Conservation (phyloP, 2,329 filamentous ascomycete genomes). For the Microcyclospora tardicrescens region DNA sequence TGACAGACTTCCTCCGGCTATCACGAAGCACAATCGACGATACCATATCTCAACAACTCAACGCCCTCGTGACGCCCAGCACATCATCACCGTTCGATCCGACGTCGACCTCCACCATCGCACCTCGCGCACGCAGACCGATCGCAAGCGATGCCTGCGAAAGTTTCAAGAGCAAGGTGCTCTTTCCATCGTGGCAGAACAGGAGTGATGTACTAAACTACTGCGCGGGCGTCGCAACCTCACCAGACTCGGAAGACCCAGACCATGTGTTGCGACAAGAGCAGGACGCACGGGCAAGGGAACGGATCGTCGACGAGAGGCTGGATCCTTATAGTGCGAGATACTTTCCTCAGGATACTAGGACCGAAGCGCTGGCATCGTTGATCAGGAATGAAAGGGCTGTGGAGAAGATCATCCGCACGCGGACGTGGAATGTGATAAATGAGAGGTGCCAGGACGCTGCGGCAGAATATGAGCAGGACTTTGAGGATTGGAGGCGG, state of each 20-base stretch:
- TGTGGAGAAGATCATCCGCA: conserved; percentile 67
- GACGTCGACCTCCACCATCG: conserved; percentile 54
- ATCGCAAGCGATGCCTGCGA: conserved; percentile 54
- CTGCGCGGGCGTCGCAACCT: conserved; percentile 76
- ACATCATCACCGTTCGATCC: conserved; percentile 59
- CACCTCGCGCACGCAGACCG: conserved; percentile 35
- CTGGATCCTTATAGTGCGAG: conserved; percentile 82
- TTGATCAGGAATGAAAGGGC: conserved; percentile 62
- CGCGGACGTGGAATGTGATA: conserved; percentile 69
- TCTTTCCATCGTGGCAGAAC: conserved; percentile 82
- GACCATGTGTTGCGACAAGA: conserved; percentile 56
- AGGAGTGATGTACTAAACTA: conserved; percentile 77
- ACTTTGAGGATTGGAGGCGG: no score
- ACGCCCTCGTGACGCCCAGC: conserved; percentile 70
- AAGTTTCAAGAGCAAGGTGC: conserved; percentile 58
- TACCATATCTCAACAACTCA: conserved; percentile 83
- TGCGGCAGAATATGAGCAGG: no score
- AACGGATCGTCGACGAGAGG: conserved; percentile 71
- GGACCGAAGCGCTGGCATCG: conserved; percentile 66
- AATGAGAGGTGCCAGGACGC: conserved; percentile 56
- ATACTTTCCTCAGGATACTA: conserved; percentile 65
- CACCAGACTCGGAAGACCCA: conserved; percentile 76
- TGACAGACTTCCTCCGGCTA: conserved; percentile 73
- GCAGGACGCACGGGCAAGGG: conserved; percentile 56
- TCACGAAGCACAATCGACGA: conserved; percentile 82